phyloP scores from a whole-genome alignment of 495 filamentous ascomycete species.

The Penicillium fimorum region DNA sequence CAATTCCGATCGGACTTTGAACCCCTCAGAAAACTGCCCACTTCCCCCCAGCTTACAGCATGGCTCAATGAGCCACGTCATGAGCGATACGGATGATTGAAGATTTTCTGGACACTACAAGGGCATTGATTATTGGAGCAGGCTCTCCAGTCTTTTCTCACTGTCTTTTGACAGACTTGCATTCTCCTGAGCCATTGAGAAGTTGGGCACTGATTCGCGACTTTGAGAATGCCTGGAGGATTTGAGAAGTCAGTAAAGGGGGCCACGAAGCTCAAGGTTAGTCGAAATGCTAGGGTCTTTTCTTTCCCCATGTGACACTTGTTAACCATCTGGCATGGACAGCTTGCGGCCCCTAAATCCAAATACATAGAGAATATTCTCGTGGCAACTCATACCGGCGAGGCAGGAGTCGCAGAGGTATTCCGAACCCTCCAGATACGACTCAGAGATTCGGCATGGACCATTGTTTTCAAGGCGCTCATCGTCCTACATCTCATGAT shows the following conservation, averaged over 20 bases:
- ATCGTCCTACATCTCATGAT: constrained; percentile 98
- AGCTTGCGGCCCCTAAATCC: constrained; percentile 95
- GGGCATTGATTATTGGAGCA: constrained; percentile 26
- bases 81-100: constrained; percentile 29
- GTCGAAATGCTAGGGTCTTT: constrained; percentile 17
- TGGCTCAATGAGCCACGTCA: constrained; percentile 38
- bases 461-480: constrained; percentile 90
- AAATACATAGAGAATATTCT: constrained; percentile 99
- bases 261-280: constrained; percentile 89
- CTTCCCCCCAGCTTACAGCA: constrained; percentile 24
- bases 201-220: constrained; percentile 12
- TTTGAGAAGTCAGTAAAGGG: constrained; percentile 94
- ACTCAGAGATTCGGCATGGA: constrained; percentile 95
- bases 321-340: constrained; percentile 14
- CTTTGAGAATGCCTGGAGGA: constrained; percentile 52
- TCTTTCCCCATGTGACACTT: not conserved
- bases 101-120: constrained; percentile 24
- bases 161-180: not conserved
- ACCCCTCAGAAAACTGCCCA: constrained; percentile 11
- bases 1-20: constrained; percentile 11
- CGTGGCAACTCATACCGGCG: constrained; percentile 89
- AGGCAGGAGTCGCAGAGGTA: constrained; percentile 93
- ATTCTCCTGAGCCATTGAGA: not conserved
- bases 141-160: constrained; percentile 19
- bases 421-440: constrained; percentile 87